phyloP scores from a whole-genome alignment of 495 filamentous ascomycete genomes.

The Chaetomium fimeti region DNA sequence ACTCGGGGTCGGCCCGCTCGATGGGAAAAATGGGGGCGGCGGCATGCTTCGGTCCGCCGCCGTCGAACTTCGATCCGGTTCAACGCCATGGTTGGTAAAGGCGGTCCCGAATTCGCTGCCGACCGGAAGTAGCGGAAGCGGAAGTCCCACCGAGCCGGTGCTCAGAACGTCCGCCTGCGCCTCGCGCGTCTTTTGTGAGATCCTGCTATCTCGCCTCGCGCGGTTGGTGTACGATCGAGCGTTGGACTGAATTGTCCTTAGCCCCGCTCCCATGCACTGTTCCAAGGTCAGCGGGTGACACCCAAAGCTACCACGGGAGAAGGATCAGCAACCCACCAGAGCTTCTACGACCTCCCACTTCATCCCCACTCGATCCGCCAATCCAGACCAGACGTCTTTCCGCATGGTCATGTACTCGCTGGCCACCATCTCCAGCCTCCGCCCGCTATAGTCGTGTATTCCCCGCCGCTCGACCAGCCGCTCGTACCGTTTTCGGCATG shows the following conservation, averaged over 20 bases:
- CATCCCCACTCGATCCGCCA: slow-evolving; percentile 62
- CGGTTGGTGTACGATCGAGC: slow-evolving; percentile 48
- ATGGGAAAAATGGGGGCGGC: slow-evolving; percentile 19
- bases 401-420: slow-evolving; percentile 65
- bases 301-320: background rate
- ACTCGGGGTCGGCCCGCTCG: background rate
- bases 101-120: background rate
- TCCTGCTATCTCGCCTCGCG: slow-evolving; percentile 34
- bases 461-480: slow-evolving; percentile 64
- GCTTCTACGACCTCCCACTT: slow-evolving; percentile 67
- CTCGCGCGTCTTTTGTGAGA: slow-evolving; percentile 15
- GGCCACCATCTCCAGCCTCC: slow-evolving; percentile 61
- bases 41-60: background rate
- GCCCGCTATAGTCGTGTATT: slow-evolving; percentile 61
- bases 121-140: background rate
- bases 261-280: slow-evolving; percentile 50
- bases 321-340: slow-evolving; percentile 52
- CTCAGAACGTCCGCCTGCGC: background rate
- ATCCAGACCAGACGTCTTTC: slow-evolving; percentile 65
- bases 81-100: background rate
- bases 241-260: slow-evolving; percentile 49
- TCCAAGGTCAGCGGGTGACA: background rate
- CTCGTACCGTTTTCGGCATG: slow-evolving; percentile 77
- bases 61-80: background rate
- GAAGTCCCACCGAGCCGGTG: background rate